phyloP scores from a whole-genome alignment of 371 early-diverging fungal genomes.

The Sporodiniella umbellata region DNA sequence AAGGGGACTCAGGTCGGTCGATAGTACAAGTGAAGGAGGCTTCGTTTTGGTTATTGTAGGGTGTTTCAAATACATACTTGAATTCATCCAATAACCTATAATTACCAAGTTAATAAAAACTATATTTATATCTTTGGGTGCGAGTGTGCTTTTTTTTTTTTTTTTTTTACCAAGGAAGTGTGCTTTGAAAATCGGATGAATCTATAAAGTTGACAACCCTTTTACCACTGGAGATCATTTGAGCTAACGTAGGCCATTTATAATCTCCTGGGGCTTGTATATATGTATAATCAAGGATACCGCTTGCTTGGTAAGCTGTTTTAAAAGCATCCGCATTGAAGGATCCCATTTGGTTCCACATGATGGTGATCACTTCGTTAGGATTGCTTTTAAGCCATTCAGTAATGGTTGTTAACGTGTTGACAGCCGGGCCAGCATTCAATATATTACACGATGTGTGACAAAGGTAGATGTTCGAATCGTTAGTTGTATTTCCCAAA shows the following conservation, averaged over 20 bases:
- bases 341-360: conserved; percentile 61
- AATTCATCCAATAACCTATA: conserved; percentile 56
- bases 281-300: conserved; percentile 53
- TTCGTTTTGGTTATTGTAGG: conserved; percentile 42
- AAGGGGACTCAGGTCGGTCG: conserved; percentile 46
- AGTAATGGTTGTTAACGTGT: conserved; percentile 48
- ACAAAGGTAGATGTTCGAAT: conserved; percentile 59
- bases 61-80: conserved; percentile 59
- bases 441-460: conserved; percentile 62
- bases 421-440: conserved; percentile 54
- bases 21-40: conserved; percentile 44
- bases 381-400: conserved; percentile 60
- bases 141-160: neutral
- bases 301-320: conserved; percentile 54
- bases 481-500: conserved; percentile 13
- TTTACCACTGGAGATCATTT: conserved; percentile 63
- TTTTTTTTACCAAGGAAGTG: conserved; percentile 58
- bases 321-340: conserved; percentile 51
- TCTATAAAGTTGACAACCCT: conserved; percentile 69
- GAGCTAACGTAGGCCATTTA: conserved; percentile 67
- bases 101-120: neutral
- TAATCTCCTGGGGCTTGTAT: conserved; percentile 34
- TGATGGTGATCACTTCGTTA: conserved; percentile 69
- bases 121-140: no score
- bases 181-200: conserved; percentile 12